phyloP scores from a whole-genome alignment of 176 grass and related monocot genomes.

The Canna indica region DNA sequence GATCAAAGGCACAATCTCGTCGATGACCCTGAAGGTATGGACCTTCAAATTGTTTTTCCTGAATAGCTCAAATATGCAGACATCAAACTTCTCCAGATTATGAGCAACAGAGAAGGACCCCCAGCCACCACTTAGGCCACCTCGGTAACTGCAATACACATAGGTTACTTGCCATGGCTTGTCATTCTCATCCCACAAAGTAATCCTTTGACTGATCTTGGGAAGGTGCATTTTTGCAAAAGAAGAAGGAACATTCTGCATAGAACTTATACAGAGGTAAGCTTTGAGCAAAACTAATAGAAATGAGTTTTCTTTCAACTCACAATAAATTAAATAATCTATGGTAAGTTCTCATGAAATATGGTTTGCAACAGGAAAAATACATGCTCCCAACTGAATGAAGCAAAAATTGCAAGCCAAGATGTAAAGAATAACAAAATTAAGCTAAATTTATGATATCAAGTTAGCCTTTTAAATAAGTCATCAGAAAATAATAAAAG shows the following conservation, averaged over 20 bases:
- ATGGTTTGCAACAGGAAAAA: neutral
- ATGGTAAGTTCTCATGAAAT: neutral
- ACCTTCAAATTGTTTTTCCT: constrained; percentile 61
- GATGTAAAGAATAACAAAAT: too few species aligned
- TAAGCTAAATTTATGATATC: too few species aligned
- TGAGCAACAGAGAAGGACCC: constrained; percentile 51
- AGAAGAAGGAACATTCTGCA: constrained; percentile 47
- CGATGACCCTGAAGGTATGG: constrained; percentile 72
- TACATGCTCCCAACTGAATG: too few species aligned
- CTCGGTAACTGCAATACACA: constrained; percentile 30
- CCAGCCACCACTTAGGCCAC: constrained; percentile 69
- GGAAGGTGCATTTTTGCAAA: constrained; percentile 51
- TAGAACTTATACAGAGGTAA: constrained; percentile 1
- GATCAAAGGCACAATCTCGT: constrained; percentile 40
- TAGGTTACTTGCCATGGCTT: constrained; percentile 61
- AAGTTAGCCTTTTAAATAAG: too few species aligned
- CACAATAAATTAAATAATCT: constrained; percentile 1
- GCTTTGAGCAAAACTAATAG: constrained; percentile 6
- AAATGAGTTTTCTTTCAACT: neutral
- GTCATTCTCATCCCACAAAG: constrained; percentile 62
- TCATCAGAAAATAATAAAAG: too few species aligned
- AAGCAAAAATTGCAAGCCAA: too few species aligned
- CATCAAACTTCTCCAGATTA: constrained; percentile 70
- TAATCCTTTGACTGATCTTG: constrained; percentile 34
- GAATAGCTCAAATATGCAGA: constrained; percentile 72